Percentiles rank a stretch among this genome's conserved stretches.
Conservation (phyloP, 768 basidiomycete genomes). For the Tubosaeta brunneosetosa region DNA sequence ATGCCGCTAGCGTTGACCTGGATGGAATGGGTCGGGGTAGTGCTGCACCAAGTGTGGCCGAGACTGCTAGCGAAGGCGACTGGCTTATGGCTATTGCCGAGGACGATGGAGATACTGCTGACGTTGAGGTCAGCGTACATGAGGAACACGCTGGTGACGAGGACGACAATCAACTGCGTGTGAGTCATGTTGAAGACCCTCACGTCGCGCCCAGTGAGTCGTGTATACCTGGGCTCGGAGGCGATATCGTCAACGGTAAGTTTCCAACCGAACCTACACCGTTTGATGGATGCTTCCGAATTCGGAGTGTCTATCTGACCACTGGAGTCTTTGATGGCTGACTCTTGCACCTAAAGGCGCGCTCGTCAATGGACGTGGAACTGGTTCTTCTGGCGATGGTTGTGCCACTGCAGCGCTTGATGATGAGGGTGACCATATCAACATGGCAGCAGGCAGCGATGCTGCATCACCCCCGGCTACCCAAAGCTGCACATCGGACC, state of each 20-base stretch:
- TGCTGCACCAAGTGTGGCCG: constrained; percentile 61
- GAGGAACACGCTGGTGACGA: constrained; percentile 43
- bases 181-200: constrained; percentile 39
- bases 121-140: constrained; percentile 55
- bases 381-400: constrained; percentile 30
- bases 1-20: constrained; percentile 52
- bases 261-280: constrained; percentile 32
- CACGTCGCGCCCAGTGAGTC: constrained; percentile 32
- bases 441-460: constrained; percentile 22
- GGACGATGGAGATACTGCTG: constrained; percentile 55
- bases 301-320: constrained; percentile 36
- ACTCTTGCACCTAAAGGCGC: constrained; percentile 43
- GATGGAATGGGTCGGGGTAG: constrained; percentile 57
- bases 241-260: constrained; percentile 49
- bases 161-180: constrained; percentile 41
- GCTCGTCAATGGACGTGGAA: constrained; percentile 35
- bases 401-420: constrained; percentile 11
- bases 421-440: constrained; percentile 13
- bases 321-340: constrained; percentile 50
- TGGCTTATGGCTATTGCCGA: constrained; percentile 87
- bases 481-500: constrained; percentile 11
- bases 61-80: constrained; percentile 67
- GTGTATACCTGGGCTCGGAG: constrained; percentile 31
- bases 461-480: constrained; percentile 17
- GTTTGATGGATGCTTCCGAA: constrained; percentile 45